phyloP scores from a whole-genome alignment of 768 basidiomycete genomes.

The Amanita fuliginea region DNA sequence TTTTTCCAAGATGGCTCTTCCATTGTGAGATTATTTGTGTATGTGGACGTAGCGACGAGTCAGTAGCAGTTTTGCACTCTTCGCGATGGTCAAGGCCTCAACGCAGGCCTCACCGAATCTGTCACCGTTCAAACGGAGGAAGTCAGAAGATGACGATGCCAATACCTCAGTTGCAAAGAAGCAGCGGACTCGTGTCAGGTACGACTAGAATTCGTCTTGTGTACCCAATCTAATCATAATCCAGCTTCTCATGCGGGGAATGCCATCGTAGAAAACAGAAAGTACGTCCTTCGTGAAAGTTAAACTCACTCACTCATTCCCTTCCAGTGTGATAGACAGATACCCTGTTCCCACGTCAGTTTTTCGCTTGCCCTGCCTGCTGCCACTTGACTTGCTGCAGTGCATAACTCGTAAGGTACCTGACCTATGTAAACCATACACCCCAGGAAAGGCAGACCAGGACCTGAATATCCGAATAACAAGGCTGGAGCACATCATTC shows the following conservation, averaged over 20 bases:
- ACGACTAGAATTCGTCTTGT: conserved; percentile 10
- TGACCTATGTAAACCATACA: conserved; percentile 81
- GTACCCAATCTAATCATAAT: conserved; percentile 8
- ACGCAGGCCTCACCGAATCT: conserved; percentile 14
- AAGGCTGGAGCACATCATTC: conserved; percentile 73
- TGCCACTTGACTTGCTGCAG: conserved; percentile 23
- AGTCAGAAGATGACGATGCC: conserved; percentile 44
- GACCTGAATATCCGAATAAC: conserved; percentile 66
- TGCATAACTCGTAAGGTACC: conserved; percentile 82
- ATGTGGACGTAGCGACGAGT: conserved; percentile 4
- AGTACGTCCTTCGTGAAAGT: conserved; percentile 23
- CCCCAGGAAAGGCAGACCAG: conserved; percentile 78
- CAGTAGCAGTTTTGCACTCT: conserved; percentile 11
- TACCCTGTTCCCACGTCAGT: conserved; percentile 75
- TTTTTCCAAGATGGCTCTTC: conserved; percentile 40
- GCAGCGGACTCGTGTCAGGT: conserved; percentile 71
- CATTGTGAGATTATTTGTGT: conserved; percentile 6
- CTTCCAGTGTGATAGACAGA: conserved; percentile 70
- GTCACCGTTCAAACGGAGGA: conserved; percentile 47
- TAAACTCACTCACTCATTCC: conserved; percentile 1
- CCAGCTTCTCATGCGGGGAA: conserved; percentile 77
- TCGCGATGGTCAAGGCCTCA: conserved; percentile 27
- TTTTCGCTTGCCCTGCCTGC: conserved; percentile 7
- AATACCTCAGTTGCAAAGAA: conserved; percentile 44
- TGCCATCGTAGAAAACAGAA: conserved; percentile 87